These are phyloP conservation scores for Millerozyma miso DNA, from an alignment of 805 yeast genomes.

Conservation along the genomic window DNA sequence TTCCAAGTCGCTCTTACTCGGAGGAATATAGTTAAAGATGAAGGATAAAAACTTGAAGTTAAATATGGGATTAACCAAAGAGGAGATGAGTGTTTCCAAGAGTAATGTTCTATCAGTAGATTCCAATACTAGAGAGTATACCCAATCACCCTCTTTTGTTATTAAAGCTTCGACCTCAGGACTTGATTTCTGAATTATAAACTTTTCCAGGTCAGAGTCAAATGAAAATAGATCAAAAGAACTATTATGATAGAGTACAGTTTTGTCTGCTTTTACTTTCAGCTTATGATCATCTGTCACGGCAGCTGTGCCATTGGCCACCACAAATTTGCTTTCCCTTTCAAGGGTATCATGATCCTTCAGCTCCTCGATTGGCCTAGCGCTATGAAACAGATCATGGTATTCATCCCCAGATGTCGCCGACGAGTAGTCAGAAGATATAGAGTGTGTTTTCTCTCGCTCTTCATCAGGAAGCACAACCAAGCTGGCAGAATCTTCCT, in stretches of 20 bases:
- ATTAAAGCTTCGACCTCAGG: slow-evolving; percentile 31
- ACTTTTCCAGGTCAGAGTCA: slow-evolving; percentile 48
- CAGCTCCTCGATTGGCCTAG: not conserved
- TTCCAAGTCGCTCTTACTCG: slow-evolving; percentile 18
- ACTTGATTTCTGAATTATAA: slow-evolving; percentile 37
- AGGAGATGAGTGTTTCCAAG: slow-evolving; percentile 12
- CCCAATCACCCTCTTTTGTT: slow-evolving; percentile 45
- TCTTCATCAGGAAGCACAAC: slow-evolving; percentile 6
- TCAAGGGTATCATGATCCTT: not conserved
- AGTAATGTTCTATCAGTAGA: slow-evolving; percentile 6
- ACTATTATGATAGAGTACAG: slow-evolving; percentile 14
- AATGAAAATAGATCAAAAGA: slow-evolving; percentile 50
- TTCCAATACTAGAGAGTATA: slow-evolving; percentile 48
- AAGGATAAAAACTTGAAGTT: slow-evolving; percentile 54
- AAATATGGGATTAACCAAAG: slow-evolving; percentile 62
- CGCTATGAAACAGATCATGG: slow-evolving; percentile 10
- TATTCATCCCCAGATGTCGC: slow-evolving; percentile 11
- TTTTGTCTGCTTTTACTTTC: not conserved
- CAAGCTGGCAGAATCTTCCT: slow-evolving; percentile 12
- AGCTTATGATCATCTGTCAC: not conserved
- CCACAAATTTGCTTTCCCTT: no score
- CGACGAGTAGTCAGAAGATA: slow-evolving; percentile 9
- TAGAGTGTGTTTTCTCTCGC: slow-evolving; percentile 7
- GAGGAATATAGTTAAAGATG: slow-evolving; percentile 53
- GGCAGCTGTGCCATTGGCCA: no score